These are phyloP conservation scores for Ophioceras dolichostomum DNA, from an alignment of 2,329 filamentous ascomycete genomes.

Conservation along the genomic window DNA sequence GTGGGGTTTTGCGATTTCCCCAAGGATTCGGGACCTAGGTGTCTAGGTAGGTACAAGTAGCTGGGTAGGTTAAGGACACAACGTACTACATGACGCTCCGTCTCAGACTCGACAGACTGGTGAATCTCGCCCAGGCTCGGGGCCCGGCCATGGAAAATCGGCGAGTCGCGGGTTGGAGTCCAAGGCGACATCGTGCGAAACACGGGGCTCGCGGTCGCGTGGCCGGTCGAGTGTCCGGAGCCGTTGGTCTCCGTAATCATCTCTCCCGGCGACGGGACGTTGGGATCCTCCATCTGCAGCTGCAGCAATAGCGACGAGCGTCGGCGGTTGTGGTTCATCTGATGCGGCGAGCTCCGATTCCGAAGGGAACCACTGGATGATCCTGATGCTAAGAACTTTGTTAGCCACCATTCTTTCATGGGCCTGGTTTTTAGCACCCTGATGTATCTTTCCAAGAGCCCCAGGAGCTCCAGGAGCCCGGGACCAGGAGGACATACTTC, in stretches of 20 bases:
- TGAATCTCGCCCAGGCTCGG: conserved; percentile 68
- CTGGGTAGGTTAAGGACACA: too few relatives aligned
- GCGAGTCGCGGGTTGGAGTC: conserved; percentile 39
- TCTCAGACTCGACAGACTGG: conserved; percentile 67
- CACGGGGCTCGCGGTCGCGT: conserved; percentile 30
- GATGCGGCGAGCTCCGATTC: conserved; percentile 31
- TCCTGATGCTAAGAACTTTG: too few relatives aligned
- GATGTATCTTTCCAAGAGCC: too few relatives aligned
- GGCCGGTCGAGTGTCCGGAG: conserved; percentile 18
- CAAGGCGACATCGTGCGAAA: conserved; percentile 29
- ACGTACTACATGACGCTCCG: conserved; percentile 63
- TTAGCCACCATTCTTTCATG: too few relatives aligned
- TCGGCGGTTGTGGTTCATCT: conserved; percentile 43
- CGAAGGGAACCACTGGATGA: conserved; percentile 41
- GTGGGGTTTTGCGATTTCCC: too few relatives aligned
- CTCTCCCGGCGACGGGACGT: conserved; percentile 55
- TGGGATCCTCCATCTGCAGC: conserved; percentile 60
- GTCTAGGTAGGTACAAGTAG: too few relatives aligned
- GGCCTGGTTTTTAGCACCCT: too few relatives aligned
- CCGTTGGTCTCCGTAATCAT: conserved; percentile 39
- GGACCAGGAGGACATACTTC: conserved; percentile 34
- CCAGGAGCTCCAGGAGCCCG: too few relatives aligned
- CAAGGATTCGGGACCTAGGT: too few relatives aligned
- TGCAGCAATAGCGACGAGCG: conserved; percentile 62
- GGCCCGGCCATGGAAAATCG: conserved; percentile 46